Conservation (phyloP, 306 rosid species). For the Glycine soja region DNA sequence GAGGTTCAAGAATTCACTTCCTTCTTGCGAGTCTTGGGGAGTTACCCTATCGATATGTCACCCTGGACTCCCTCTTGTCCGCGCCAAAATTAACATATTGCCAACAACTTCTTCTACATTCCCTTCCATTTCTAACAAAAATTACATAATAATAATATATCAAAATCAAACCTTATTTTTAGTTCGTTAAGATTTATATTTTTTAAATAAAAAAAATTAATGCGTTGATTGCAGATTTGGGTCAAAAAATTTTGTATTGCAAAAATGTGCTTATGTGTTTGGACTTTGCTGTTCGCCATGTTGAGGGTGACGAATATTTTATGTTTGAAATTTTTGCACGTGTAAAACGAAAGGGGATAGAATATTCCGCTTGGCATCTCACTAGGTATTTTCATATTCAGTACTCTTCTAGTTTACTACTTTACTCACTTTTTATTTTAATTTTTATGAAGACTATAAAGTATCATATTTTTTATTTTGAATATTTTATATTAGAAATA, state of each 20-base stretch:
- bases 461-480: too few relatives aligned
- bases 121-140: background rate
- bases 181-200: background rate
- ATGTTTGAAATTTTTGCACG: background rate
- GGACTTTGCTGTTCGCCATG: too few relatives aligned
- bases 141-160: too few relatives aligned
- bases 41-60: constrained; percentile 98
- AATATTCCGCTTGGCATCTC: background rate
- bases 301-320: background rate
- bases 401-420: too few relatives aligned
- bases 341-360: background rate
- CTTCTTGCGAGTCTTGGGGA: constrained; percentile 85
- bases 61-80: constrained; percentile 76
- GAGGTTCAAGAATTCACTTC: constrained; percentile 99
- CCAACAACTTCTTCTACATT: background rate
- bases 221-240: background rate
- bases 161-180: background rate
- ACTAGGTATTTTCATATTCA: background rate
- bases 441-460: too few relatives aligned
- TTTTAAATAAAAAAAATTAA: too few relatives aligned
- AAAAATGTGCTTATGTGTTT: too few relatives aligned
- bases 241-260: too few relatives aligned
- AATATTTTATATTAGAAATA: too few relatives aligned
- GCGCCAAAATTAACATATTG: constrained; percentile 14
- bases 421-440: too few relatives aligned